These are phyloP conservation scores for Epichloe gansuensis DNA, from an alignment of 2,329 filamentous ascomycete species.

Conservation along the genomic window DNA sequence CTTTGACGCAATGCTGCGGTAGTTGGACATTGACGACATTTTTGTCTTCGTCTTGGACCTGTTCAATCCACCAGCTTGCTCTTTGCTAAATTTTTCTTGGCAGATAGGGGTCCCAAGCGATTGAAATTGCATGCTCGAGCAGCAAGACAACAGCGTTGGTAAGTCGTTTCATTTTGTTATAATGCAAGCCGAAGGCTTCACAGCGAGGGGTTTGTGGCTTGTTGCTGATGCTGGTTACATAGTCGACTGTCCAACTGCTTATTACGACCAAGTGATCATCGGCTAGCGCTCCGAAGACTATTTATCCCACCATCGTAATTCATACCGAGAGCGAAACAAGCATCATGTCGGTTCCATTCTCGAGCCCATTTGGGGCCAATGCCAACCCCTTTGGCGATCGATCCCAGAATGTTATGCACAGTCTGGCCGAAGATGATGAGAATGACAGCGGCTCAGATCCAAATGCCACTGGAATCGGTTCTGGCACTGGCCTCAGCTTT, in stretches of 20 bases:
- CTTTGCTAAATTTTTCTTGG: neutral
- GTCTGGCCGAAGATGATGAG: conserved; percentile 73
- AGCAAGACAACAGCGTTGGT: neutral
- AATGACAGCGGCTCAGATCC: conserved; percentile 59
- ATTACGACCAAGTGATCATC: neutral
- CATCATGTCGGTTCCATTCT: conserved; percentile 65
- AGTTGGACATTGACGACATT: neutral
- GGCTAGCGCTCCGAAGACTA: neutral
- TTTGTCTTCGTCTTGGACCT: neutral
- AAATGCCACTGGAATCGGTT: conserved; percentile 21
- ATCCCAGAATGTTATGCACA: conserved; percentile 32
- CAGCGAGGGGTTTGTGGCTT: neutral
- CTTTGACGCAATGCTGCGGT: neutral
- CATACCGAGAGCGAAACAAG: neutral
- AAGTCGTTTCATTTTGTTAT: neutral
- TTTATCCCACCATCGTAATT: neutral
- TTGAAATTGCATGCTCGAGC: neutral
- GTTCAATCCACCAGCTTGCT: neutral
- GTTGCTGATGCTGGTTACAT: neutral
- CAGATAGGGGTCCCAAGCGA: neutral
- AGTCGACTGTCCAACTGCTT: neutral
- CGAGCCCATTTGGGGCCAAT: conserved; percentile 55
- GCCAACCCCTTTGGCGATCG: conserved; percentile 58
- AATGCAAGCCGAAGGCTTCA: neutral
- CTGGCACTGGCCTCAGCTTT: conserved; percentile 36